Evolutionary conservation across 257 asterid species (phyloP), one percentile per base, ranked within the genome.

Genomic region (Henckelia pumila): DNA sequence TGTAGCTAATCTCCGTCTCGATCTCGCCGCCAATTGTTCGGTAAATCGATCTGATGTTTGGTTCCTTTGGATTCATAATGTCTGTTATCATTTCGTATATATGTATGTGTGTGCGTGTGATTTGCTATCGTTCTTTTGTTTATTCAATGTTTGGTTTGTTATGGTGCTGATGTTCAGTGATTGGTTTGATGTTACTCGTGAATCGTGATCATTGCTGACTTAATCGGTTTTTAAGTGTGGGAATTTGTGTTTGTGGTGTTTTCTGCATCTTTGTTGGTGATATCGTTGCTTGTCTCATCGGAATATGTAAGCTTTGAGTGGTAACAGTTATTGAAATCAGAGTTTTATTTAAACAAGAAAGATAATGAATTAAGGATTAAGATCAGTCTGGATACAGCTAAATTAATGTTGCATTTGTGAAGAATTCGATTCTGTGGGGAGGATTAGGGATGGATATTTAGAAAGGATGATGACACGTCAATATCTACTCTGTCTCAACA

Each of bases 11-110:
- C 32, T 17, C 32, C 70, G 16, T 49, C 61, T 7, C 24, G 64
- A 67, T 67, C 64, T 33, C 40, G 8, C 3, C 44, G n/a, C 44
- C 20, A 63, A 64, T 71, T 70, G 59, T 63, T 44, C 30, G 83
- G 80, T 75, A 56, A 71, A 61, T 53, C 66, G 30, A 13, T 56
- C n/a, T 26, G 52, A 64, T 21, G 28, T 30, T 37, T 32, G 21
- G 50, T 56, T 4, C 35, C 47, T 59, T 17, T 40, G 56, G 35
- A 61, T 73, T 71, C 55, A 37, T 37, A 56, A 23, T 76, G 22
- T 33, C 40, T 5, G 25, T 6, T 32, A 6, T 6, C 3, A 11
- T 3, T 13, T 40, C 52, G 4, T n/a, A 40, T 40, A 14, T 40
- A 35, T 10, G 37, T 32, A 47, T 47, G 8, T 35, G 1, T 32